Evolutionary conservation across 352 stramenopile species (phyloP), one percentile per base, ranked within the genome.

Genomic region (Phytophthora melonis): DNA sequence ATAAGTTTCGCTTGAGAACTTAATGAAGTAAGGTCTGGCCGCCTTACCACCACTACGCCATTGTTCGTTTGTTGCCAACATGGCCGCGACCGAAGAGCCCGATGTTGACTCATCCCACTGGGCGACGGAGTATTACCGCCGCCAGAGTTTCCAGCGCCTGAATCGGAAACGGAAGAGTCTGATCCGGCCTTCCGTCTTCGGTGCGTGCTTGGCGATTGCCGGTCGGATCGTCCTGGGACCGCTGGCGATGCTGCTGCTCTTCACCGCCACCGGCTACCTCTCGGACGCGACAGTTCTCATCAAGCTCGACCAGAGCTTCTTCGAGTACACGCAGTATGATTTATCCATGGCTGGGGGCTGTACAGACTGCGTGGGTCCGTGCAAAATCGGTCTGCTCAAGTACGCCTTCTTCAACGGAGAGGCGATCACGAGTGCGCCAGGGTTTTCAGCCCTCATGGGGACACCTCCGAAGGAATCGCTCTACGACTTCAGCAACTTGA

Each of bases 231-330:
- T 75, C 18, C 19, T 75, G 0, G 62, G 61, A 5, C 61, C 68
- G 18, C 16, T 75, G 3, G 55, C 56, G 1, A 30, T 75, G 13
- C 11, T 66, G 10, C 8, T 58, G 1, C 36, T 75, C n/a, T 55
- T 67, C 8, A 14, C n/a, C 14, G 11, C 43, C 18, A 58, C 62
- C 23, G 36, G 43, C 2, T 75, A 75, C 18, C 41, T 75, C 6
- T 58, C 68, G 1, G 23, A 55, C 14, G 68, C 56, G 16, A 54
- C 25, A 1, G 49, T 75, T 21, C 68, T 72, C 50, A 60, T 72
- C 18, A 55, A 60, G 7, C 21, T 64, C 7, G 55, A 72, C 10
- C 39, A 56, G 39, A 71, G 68, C 57, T 75, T 72, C 56, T 75
- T 75, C 27, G 36, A 63, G 10, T 75, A 60, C 41, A 65, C 62